Evolutionary conservation across 164 flowering plant species (phyloP).

Genomic region (Piper longum): DNA sequence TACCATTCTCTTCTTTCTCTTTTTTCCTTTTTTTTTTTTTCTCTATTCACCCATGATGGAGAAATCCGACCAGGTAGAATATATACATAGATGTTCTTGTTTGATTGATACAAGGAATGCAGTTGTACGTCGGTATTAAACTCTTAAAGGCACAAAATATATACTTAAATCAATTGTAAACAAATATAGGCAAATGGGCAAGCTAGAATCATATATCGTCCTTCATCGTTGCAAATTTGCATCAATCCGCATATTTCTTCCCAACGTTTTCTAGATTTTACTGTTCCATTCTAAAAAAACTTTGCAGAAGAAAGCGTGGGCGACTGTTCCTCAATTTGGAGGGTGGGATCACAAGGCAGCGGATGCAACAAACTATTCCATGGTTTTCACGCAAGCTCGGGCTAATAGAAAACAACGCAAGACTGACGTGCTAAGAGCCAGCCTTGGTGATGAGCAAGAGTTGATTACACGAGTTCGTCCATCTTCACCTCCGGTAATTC

Average conservation of each 20-base stretch:
- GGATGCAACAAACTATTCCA: slow-evolving; percentile 30
- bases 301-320: slow-evolving; percentile 21
- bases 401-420: slow-evolving; percentile 36
- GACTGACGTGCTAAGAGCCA: slow-evolving; percentile 14
- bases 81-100: too few species aligned
- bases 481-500: neutral
- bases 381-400: slow-evolving; percentile 47
- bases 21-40: neutral
- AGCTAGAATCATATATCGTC: neutral
- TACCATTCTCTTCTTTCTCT: too few species aligned
- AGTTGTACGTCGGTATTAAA: too few species aligned
- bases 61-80: neutral
- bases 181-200: neutral
- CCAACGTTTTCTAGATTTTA: neutral
- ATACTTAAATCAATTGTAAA: neutral
- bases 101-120: neutral
- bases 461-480: slow-evolving; percentile 14
- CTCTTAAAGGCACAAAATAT: neutral
- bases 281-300: neutral
- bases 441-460: slow-evolving; percentile 23
- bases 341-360: slow-evolving; percentile 31
- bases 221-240: neutral
- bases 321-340: slow-evolving; percentile 56
- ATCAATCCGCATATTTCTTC: neutral
- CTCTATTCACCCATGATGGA: neutral